These are phyloP conservation scores for Podaxis pistillaris DNA, from an alignment of 768 basidiomycete genomes.

Conservation along the genomic window DNA sequence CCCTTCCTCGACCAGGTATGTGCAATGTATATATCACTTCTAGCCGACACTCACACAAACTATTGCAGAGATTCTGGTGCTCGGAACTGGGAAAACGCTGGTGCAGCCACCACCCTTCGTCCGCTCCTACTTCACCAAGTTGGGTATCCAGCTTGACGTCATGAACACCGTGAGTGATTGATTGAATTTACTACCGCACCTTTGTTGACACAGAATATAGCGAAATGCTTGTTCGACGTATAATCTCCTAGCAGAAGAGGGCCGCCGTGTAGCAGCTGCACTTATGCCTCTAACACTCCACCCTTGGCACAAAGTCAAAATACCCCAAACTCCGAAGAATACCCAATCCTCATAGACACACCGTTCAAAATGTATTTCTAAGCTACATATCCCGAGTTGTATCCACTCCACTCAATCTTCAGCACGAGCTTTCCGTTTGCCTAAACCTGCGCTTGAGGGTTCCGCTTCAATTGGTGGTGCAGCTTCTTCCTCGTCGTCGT, in stretches of 20 bases:
- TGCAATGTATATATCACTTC: background rate
- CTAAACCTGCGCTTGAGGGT: constrained; percentile 24
- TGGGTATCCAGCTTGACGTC: constrained; percentile 87
- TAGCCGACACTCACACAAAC: background rate
- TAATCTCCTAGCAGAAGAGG: constrained; percentile 91
- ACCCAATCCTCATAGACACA: background rate
- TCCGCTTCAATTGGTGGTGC: constrained; percentile 24
- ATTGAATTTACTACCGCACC: background rate
- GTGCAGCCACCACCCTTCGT: constrained; percentile 68
- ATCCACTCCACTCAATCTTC: constrained; percentile 4
- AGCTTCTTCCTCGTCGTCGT: constrained; percentile 60
- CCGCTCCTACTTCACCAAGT: constrained; percentile 60
- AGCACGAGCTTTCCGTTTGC: constrained; percentile 37
- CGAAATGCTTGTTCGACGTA: constrained; percentile 95
- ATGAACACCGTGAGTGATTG: constrained; percentile 73
- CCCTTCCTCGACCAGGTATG: constrained; percentile 85
- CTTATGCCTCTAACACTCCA: constrained; percentile 65
- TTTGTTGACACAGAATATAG: constrained; percentile 32
- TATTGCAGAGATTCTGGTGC: constrained; percentile 75
- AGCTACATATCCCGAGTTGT: background rate
- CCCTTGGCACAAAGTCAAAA: constrained; percentile 45
- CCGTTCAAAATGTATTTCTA: constrained; percentile 3
- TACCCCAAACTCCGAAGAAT: constrained; percentile 9
- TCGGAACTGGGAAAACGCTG: constrained; percentile 81
- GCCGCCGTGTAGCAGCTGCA: constrained; percentile 88